Evolutionary conservation across 139 green algal species (phyloP).

Genomic region (Pleodorina starrii): DNA sequence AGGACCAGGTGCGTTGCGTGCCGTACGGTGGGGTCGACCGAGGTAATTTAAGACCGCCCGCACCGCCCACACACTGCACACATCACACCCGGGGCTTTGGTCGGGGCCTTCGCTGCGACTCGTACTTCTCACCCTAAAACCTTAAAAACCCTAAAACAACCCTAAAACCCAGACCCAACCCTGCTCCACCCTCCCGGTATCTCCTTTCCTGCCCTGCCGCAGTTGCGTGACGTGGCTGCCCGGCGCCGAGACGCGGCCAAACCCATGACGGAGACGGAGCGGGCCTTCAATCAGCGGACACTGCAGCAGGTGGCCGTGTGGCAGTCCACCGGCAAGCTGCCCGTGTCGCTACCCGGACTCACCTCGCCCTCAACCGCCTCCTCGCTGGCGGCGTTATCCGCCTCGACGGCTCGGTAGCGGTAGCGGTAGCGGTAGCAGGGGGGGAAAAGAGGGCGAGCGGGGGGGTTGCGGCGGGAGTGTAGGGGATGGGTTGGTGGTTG

Average conservation of each 20-base stretch:
- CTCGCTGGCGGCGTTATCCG: too few relatives aligned
- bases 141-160: not conserved
- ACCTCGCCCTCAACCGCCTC: too few relatives aligned
- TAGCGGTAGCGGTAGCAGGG: too few relatives aligned
- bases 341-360: too few relatives aligned
- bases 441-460: too few relatives aligned
- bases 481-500: too few relatives aligned
- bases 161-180: not conserved
- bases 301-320: slow-evolving; percentile 8
- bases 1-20: slow-evolving; percentile 28
- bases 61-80: not conserved
- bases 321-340: slow-evolving; percentile 30
- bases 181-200: not conserved
- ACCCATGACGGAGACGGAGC: slow-evolving; percentile 42
- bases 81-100: not conserved
- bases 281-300: not conserved
- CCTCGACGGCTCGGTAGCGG: too few relatives aligned
- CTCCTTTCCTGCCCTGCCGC: not conserved
- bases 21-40: too few relatives aligned
- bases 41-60: not conserved
- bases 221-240: slow-evolving; percentile 3
- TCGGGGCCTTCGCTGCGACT: not conserved
- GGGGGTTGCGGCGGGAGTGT: too few relatives aligned
- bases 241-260: not conserved
- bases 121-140: not conserved